These are phyloP conservation scores for Talaromyces islandicus DNA, from an alignment of 2,329 filamentous ascomycete genomes.

Conservation along the genomic window DNA sequence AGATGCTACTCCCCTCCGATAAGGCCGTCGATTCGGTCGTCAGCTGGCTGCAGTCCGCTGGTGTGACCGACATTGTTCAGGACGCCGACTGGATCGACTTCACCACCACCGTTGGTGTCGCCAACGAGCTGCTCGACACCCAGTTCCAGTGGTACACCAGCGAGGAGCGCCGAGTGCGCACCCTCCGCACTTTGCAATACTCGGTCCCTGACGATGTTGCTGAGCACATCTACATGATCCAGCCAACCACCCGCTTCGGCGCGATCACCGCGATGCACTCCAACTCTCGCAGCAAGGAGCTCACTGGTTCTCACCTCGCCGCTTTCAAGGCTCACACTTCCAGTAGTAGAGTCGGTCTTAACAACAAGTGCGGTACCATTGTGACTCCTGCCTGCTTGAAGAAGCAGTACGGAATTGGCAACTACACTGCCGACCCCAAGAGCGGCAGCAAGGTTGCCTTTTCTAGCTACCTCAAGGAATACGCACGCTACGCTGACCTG, in stretches of 20 bases:
- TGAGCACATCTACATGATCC: slow-evolving; percentile 54
- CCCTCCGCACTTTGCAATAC: slow-evolving; percentile 54
- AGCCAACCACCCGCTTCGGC: slow-evolving; percentile 58
- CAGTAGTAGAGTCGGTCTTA: not conserved
- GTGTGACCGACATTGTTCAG: slow-evolving; percentile 45
- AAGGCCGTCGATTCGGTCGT: slow-evolving; percentile 46
- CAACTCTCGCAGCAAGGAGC: not conserved
- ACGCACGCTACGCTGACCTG: slow-evolving; percentile 46
- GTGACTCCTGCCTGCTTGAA: slow-evolving; percentile 46
- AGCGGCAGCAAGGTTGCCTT: slow-evolving; percentile 37
- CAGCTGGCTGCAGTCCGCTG: slow-evolving; percentile 50
- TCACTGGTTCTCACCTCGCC: not conserved
- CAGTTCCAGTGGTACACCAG: slow-evolving; percentile 53
- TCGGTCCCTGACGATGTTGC: slow-evolving; percentile 54
- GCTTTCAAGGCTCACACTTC: not conserved
- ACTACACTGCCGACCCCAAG: slow-evolving; percentile 31
- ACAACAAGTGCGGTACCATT: not conserved
- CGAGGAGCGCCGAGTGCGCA: slow-evolving; percentile 32
- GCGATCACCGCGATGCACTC: not conserved
- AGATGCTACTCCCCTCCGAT: slow-evolving; percentile 46
- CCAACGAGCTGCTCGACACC: slow-evolving; percentile 52
- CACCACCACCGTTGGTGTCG: slow-evolving; percentile 29
- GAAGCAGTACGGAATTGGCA: slow-evolving; percentile 44
- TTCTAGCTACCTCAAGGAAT: slow-evolving; percentile 46
- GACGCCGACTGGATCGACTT: slow-evolving; percentile 59